phyloP scores from a whole-genome alignment of 2,329 filamentous ascomycete genomes.

The Sporothrix globosa region DNA sequence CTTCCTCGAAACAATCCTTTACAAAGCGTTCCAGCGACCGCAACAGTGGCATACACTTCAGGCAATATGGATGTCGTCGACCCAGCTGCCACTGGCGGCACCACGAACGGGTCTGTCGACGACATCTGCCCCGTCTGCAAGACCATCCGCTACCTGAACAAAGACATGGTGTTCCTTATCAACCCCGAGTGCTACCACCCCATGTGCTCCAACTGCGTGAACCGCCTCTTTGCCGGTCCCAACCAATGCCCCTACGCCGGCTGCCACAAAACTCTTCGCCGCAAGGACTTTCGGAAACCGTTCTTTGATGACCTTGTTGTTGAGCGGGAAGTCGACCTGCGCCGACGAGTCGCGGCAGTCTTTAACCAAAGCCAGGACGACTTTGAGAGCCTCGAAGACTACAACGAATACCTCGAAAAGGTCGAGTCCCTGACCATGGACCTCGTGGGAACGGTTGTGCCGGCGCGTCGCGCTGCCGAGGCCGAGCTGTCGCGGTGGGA shows the following conservation, averaged over 20 bases:
- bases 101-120: conserved; percentile 36
- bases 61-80: conserved; percentile 16
- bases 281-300: conserved; percentile 79
- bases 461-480: conserved; percentile 52
- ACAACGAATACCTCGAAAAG: conserved; percentile 92
- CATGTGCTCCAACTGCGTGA: conserved; percentile 96
- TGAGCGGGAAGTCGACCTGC: conserved; percentile 91
- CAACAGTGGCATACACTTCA: not conserved
- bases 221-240: conserved; percentile 90
- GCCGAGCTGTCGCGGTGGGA: conserved; percentile 68
- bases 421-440: conserved; percentile 91
- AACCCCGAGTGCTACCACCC: conserved; percentile 99
- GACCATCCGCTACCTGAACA: conserved; percentile 92
- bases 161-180: conserved; percentile 90
- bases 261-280: conserved; percentile 83
- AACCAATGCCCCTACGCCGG: conserved; percentile 89
- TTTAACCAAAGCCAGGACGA: conserved; percentile 91
- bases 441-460: conserved; percentile 65
- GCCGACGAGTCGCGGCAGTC: conserved; percentile 73
- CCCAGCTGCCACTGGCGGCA: conserved; percentile 10
- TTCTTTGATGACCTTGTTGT: conserved; percentile 88
- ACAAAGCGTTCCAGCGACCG: not conserved
- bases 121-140: conserved; percentile 98
- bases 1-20: conserved; percentile 1
- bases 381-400: conserved; percentile 80